Base-by-base conservation (phyloP, 2,329 filamentous ascomycete genomes). In the Fusarium drepaniforme region DNA sequence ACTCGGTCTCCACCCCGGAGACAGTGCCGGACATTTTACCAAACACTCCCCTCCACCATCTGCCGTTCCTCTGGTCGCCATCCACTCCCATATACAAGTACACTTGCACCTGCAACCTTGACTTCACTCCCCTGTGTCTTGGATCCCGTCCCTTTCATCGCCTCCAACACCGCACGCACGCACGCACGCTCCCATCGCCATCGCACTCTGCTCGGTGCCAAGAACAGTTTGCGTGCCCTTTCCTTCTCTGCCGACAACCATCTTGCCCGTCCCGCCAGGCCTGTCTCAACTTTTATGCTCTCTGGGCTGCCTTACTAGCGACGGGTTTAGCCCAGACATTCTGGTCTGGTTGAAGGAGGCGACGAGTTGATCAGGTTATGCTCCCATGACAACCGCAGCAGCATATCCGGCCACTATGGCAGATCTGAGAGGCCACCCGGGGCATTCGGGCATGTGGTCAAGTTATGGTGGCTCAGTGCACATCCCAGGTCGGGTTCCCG, bases 341-440 rank as follows among this genome's bases (percentile, higher is more conserved):
- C 73, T 61, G 69, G 62, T 74, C 69, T 73, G 69, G 69, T 75
- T 77, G 73, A 76, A 76, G 68, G 74, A 74, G 75, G 77, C 67
- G 70, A 67, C 65, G 71, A 68, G 57, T 60, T 71, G 64, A 71
- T 70, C 73, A 75, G 80, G 86, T 85, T 80, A 89, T 88, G 88
- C 81, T 85, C 87, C 84, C 87, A 90, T 90, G 88, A 90, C 89
- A 86, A 89, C 88, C 85, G 88, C 88, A 80, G 84, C 88, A 82
- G 89, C 88, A 76, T 90, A 90, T 83, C 87, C 89, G 85, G 87
- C 88, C 81, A 89, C 86, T 81, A 91, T 91, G 89, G 88, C 89
- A 88, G 89, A 91, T 82, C 82, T 91, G 85, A 90, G 90, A 86
- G 84, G 85, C 81, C 89, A 91, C 83, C 84, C 88, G 80, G 83